A percentile compares a stretch with the other conserved stretches of the same genome.
These are phyloP conservation scores for Coemansia sp. DNA, from an alignment of 192 early-diverging fungal species.

Conservation along the genomic window DNA sequence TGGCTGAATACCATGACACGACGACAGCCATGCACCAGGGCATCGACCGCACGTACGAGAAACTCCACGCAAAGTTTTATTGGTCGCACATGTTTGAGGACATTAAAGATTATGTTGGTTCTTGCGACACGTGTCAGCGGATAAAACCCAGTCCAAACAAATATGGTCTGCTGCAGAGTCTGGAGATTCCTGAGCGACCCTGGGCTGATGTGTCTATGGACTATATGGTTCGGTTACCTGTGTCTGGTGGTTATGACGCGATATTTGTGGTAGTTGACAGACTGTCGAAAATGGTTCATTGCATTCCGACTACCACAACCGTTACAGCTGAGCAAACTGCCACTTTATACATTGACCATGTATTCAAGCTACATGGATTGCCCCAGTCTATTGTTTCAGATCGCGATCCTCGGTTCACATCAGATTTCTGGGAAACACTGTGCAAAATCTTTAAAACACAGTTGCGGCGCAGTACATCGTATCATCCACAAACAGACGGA, in stretches of 20 bases:
- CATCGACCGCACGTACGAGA: neutral
- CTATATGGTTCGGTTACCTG: constrained; percentile 1
- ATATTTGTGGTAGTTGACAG: constrained; percentile 16
- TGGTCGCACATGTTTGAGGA: neutral
- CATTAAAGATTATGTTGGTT: neutral
- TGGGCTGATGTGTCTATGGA: constrained; percentile 3
- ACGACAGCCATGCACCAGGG: neutral
- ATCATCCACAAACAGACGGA: constrained; percentile 48
- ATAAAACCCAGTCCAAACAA: neutral
- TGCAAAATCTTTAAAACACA: neutral
- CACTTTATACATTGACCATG: neutral
- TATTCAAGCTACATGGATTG: neutral
- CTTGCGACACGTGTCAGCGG: neutral
- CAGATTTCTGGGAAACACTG: neutral
- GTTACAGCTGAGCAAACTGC: neutral
- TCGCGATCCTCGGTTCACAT: neutral
- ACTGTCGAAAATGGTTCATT: neutral
- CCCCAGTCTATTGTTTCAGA: constrained; percentile 2
- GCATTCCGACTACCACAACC: neutral
- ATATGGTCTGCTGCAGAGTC: constrained; percentile 7
- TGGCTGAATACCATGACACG: neutral
- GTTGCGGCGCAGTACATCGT: constrained; percentile 32
- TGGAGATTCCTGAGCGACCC: neutral
- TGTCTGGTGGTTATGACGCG: neutral
- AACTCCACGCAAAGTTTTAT: neutral